Percentiles rank a stretch among this genome's conserved stretches.
phyloP scores from a whole-genome alignment of 768 basidiomycete genomes.

The Leucogyrophana mollusca region DNA sequence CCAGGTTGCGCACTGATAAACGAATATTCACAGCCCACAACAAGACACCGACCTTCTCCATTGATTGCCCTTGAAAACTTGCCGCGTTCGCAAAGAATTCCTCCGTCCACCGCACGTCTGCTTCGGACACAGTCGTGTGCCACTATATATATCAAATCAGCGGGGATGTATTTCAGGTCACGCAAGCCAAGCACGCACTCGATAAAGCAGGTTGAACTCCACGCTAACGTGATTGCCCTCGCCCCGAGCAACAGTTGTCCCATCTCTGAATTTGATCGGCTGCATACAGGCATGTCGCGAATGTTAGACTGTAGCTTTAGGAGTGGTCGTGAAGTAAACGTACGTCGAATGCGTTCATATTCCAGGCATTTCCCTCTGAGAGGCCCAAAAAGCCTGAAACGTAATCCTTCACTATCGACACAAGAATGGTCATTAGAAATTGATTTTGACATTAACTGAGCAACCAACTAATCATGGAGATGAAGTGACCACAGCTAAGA shows the following conservation, averaged over 20 bases:
- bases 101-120: constrained; percentile 22
- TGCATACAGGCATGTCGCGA: neutral
- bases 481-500: constrained; percentile 47
- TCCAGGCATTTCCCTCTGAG: constrained; percentile 52
- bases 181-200: constrained; percentile 21
- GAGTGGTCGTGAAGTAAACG: too few species aligned
- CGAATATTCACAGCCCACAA: too few species aligned
- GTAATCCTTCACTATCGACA: constrained; percentile 54
- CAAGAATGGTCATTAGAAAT: neutral
- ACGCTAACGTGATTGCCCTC: constrained; percentile 19
- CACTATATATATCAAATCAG: constrained; percentile 1
- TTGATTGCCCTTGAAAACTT: neutral
- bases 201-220: constrained; percentile 24
- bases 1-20: too few species aligned
- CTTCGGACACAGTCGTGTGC: constrained; percentile 16
- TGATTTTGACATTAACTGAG: neutral
- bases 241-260: constrained; percentile 12
- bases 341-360: constrained; percentile 49
- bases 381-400: constrained; percentile 57
- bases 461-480: constrained; percentile 37
- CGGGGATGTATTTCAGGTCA: too few species aligned
- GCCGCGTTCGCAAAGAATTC: constrained; percentile 6
- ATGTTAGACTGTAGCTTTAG: neutral
- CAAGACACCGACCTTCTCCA: neutral
- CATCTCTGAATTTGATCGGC: neutral